phyloP scores from a whole-genome alignment of 2,329 filamentous ascomycete genomes.

The Penicillium palitans region DNA sequence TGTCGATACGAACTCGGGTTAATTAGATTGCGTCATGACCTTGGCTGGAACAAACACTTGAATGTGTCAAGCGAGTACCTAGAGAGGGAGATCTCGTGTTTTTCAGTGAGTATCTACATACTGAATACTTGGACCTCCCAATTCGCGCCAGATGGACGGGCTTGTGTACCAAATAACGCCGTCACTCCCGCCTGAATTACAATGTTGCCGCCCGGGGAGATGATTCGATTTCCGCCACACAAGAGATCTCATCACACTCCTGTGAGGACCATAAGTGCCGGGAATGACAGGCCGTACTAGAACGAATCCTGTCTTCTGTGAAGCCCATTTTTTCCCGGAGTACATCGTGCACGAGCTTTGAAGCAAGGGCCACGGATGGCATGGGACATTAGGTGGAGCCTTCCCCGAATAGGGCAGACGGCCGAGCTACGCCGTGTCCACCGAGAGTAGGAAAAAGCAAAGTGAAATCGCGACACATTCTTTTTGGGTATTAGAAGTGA shows the following conservation, averaged over 20 bases:
- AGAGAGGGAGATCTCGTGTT: not conserved
- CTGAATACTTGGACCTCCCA: not conserved
- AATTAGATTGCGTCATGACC: not conserved
- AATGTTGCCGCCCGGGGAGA: slow-evolving; percentile 12
- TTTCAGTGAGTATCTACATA: not conserved
- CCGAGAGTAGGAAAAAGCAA: slow-evolving; percentile 1
- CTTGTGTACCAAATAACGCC: not conserved
- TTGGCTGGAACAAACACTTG: not conserved
- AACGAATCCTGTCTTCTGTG: not conserved
- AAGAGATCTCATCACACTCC: slow-evolving; percentile 7
- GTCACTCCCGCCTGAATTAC: slow-evolving; percentile 1
- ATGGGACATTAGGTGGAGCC: slow-evolving; percentile 17
- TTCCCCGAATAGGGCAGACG: slow-evolving; percentile 18
- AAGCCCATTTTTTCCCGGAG: not conserved
- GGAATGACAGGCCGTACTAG: not conserved
- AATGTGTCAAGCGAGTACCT: not conserved
- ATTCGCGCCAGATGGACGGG: not conserved
- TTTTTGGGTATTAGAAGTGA: not conserved
- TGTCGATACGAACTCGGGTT: not conserved
- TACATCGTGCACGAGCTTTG: slow-evolving; percentile 1
- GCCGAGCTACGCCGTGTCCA: slow-evolving; percentile 14
- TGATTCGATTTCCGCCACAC: not conserved
- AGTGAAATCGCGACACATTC: not conserved
- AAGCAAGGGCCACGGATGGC: slow-evolving; percentile 1
- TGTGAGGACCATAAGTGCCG: not conserved